Base-by-base conservation (phyloP, 441 rosid genomes). In the Erodium trifolium region DNA sequence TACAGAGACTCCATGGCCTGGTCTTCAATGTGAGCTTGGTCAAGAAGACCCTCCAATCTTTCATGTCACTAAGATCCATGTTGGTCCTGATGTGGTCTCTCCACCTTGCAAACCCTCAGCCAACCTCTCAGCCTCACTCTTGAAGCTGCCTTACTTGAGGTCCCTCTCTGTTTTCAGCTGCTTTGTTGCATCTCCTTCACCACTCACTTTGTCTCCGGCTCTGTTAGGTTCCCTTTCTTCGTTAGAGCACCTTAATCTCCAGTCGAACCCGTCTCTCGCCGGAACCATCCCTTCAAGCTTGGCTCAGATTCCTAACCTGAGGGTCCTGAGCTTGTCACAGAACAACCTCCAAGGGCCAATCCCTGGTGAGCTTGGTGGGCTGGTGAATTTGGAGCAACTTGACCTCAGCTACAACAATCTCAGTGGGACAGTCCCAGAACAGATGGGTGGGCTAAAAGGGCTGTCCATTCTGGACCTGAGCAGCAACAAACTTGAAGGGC, bases 1-100 rank as follows among this genome's bases (percentile, higher is more conserved):
- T 68, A 78, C 77, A 14, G 77, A 81, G 60, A 83, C 85, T 11
- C 87, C 81, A 72, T 81, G 87, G 87, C 85, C 81, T 72, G 83
- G 83, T 17, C 66, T 81, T 68, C 79, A 76, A 67, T 83, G 85
- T 71, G 85, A 81, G 78, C 53, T 79, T 66, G 76, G 72, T 60
- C 73, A 68, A 14, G 68, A 72, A 71, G 74, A 72, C 69, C 68
- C 73, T 64, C 66, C 69, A 59, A 53, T 68, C 59, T 79, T 81
- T 70, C 87, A 81, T 73, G 78, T 83, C 60, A 79, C 85, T 0
- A 72, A 63, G 62, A 75, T 81, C 70, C 85, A 83, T 57, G 37
- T 83, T 66, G 83, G 82, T 3, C 81, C 83, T 70, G 83, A 83
- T 70, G 68, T 79, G 75, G 34, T 69, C 39, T 31, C 37, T 63